Conservation (phyloP, 495 filamentous ascomycete species). For the Clavariopsis aquatica region DNA sequence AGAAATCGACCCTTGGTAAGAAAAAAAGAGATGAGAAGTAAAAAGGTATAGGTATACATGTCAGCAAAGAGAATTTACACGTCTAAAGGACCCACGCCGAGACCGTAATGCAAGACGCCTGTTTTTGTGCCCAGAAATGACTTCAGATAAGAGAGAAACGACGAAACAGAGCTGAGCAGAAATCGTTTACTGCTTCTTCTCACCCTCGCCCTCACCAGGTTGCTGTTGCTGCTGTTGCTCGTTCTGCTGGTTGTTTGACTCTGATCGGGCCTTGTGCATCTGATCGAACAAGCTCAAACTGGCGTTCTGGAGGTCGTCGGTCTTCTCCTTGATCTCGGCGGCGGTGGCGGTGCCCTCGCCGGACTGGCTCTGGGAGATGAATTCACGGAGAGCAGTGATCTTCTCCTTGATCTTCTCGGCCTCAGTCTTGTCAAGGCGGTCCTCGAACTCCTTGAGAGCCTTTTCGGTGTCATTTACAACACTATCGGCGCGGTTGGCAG, state of each 20-base stretch:
- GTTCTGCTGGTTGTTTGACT: constrained; percentile 49
- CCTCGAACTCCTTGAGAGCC: constrained; percentile 92
- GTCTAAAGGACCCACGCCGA: constrained; percentile 28
- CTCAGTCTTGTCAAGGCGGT: constrained; percentile 95
- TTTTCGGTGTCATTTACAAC: constrained; percentile 98
- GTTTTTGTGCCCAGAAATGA: constrained; percentile 29
- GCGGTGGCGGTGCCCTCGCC: constrained; percentile 84
- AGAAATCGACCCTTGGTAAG: constrained; percentile 10
- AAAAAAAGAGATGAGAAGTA: constrained; percentile 28
- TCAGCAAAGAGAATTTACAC: constrained; percentile 23
- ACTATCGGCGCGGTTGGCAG: constrained; percentile 94
- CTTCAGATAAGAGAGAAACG: constrained; percentile 7
- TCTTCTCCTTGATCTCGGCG: constrained; percentile 95
- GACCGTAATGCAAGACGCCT: constrained; percentile 35
- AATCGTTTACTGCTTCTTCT: constrained; percentile 77
- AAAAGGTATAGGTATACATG: constrained; percentile 35
- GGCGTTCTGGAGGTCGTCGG: constrained; percentile 92
- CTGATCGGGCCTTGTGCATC: constrained; percentile 90
- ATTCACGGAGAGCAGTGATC: constrained; percentile 84
- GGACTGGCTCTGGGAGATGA: constrained; percentile 90
- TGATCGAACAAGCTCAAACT: constrained; percentile 98
- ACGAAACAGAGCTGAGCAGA: constrained; percentile 14
- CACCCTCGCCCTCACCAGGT: constrained; percentile 58
- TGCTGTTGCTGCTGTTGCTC: constrained; percentile 47
- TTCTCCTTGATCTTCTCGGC: constrained; percentile 90